Base-by-base conservation (phyloP, 2,329 filamentous ascomycete genomes). In the Fusarium goolgardi region DNA sequence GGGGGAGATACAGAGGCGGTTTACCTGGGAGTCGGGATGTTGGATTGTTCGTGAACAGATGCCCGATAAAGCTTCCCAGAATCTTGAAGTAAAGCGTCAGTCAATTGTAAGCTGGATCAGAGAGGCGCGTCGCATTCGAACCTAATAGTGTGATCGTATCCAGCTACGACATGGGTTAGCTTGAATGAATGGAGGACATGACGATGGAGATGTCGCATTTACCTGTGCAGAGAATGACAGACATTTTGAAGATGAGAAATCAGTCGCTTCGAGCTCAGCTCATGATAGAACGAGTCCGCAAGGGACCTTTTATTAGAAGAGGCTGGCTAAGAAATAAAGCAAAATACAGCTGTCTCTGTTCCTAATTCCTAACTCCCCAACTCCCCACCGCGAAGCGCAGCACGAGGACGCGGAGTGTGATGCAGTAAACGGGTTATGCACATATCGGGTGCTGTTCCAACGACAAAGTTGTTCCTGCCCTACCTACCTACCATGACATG, bases 41-140 rank as follows among this genome's bases (percentile, higher is more conserved):
- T 97, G 96, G 73, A 99, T 98, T 23, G 96, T 99, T 70, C 96
- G 92, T 41, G 94, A 97, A 82, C 96, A 99, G 75, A 99, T 98
- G 55, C 96, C 96, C 13, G 94, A 97, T 57, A 99, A 87, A 2
- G 96, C 96, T 81, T 99, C 96, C 96, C 96, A 99, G 83, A 99
- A 99, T 69, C 94, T 96, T 23, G 13, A 44, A 29, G 25, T 35
- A 21, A 31, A 54, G 40, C 37, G 40, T 53, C 16, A 47, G 59
- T 73, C 59, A 75, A 68, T 55, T 53, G 32, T 40, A 21, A 40
- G 25, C 53, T 29, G 23, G 54, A 43, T 27, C 27, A 56, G 46
- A 55, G 21, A 54, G 55, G 55, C 53, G 65, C 59, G 62, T 65
- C 58, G 56, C 43, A 63, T 71, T 71, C 74, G 72, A 72, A 87